Conservation (phyloP, 257 asterid species). For the Solanum acaule region DNA sequence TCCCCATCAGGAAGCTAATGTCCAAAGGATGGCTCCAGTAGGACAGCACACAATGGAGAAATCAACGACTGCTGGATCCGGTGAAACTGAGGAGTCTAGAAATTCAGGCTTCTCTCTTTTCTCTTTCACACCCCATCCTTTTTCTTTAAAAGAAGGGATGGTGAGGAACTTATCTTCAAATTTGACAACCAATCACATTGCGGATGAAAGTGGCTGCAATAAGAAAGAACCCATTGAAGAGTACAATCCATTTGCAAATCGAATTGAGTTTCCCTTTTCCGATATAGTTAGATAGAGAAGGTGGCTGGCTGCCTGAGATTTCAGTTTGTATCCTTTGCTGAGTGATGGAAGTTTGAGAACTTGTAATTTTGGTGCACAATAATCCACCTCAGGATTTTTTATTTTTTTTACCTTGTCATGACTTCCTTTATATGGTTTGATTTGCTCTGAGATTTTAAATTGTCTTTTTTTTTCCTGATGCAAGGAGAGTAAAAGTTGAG, state of each 20-base stretch:
- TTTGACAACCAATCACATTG: constrained; percentile 16
- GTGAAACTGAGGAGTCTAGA: constrained; percentile 26
- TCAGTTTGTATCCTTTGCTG: too few relatives aligned
- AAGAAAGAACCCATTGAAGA: constrained; percentile 63
- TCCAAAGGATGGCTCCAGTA: constrained; percentile 16
- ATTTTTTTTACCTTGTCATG: constrained; percentile 11
- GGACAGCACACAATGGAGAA: constrained; percentile 22
- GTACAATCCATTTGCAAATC: constrained; percentile 88
- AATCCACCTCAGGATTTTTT: constrained; percentile 21
- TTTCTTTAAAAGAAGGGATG: constrained; percentile 32
- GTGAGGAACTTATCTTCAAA: constrained; percentile 19
- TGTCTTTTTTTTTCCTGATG: background rate
- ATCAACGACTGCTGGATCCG: constrained; percentile 22
- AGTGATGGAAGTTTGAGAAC: too few relatives aligned
- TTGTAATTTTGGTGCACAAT: constrained; percentile 15
- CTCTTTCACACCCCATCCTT: constrained; percentile 48
- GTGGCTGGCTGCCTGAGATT: too few relatives aligned
- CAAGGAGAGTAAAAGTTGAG: background rate
- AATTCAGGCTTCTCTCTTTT: constrained; percentile 80
- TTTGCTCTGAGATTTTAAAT: background rate
- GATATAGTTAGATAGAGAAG: too few relatives aligned
- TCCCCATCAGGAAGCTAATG: constrained; percentile 8
- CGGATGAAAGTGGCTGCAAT: constrained; percentile 28
- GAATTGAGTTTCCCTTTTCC: constrained; percentile 72
- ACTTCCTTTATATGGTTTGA: constrained; percentile 8